Evolutionary conservation across 1,284 basidiomycete genomes (phyloP).

Genomic region (Trichosporon ovoides): DNA sequence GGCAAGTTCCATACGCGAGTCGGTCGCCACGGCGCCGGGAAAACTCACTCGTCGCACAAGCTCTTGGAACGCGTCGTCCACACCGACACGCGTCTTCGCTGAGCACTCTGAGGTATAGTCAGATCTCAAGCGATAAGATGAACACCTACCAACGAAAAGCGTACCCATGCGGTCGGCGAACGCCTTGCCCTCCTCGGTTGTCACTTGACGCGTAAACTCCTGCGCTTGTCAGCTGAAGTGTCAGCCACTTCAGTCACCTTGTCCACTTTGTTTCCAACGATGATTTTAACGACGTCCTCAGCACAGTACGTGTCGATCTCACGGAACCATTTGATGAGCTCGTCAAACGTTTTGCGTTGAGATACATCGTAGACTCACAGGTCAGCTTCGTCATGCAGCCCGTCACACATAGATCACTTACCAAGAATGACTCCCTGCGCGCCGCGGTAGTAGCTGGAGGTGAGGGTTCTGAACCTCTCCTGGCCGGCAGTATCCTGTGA

Average conservation of each 20-base stretch:
- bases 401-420: slow-evolving; percentile 35
- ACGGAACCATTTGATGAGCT: slow-evolving; percentile 84
- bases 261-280: slow-evolving; percentile 92
- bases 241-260: slow-evolving; percentile 57
- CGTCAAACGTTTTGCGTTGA: slow-evolving; percentile 83
- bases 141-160: slow-evolving; percentile 83
- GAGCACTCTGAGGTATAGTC: slow-evolving; percentile 50
- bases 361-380: slow-evolving; percentile 80
- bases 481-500: slow-evolving; percentile 87
- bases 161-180: slow-evolving; percentile 78
- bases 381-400: neutral
- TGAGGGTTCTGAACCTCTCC: slow-evolving; percentile 94
- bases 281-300: slow-evolving; percentile 82
- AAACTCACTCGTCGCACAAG: slow-evolving; percentile 60
- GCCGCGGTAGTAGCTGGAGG: slow-evolving; percentile 88
- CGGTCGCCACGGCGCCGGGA: neutral
- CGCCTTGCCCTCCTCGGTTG: slow-evolving; percentile 67
- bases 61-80: slow-evolving; percentile 71
- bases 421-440: slow-evolving; percentile 69
- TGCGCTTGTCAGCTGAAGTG: neutral
- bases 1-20: neutral
- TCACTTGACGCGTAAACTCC: slow-evolving; percentile 69
- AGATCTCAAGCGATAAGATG: slow-evolving; percentile 57
- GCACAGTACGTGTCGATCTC: slow-evolving; percentile 93
- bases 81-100: slow-evolving; percentile 78